Base-by-base conservation (phyloP, 2,329 filamentous ascomycete genomes). In the Curvularia lunata region DNA sequence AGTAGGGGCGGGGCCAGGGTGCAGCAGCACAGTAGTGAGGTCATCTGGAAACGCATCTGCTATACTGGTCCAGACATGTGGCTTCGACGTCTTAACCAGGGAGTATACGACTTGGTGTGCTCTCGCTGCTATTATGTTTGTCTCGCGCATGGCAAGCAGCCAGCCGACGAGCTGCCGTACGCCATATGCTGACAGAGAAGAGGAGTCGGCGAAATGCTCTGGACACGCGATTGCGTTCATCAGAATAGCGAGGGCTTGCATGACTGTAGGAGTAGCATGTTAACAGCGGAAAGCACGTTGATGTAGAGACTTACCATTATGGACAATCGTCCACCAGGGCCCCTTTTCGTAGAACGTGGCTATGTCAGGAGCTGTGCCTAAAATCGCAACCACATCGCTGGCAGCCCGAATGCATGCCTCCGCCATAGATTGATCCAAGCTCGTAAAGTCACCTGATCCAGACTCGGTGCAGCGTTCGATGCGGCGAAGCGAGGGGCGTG, bases 271-370 rank as follows among this genome's bases (percentile, higher is more conserved):
- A 7, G 13, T 19, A 2, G n/a, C 10, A 25, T n/a, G 9, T 52
- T 13, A 49, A 38, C 5, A 28, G 5, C 16, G 40, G 13, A 18
- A 16, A 12, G 3, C 10, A 2, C 16, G 12, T 13, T 9, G 3
- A 8, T 4, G 18, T 10, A 5, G 3, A 4, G 9, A 54, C 58
- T 6, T 49, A 63, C 61, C 59, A 12, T 65, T 64, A 21, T 67
- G 65, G n/a, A 77, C 56, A 3, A 76, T 61, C 28, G 63, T 72
- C 75, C 75, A 78, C 77, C 77, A 79, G 9, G 77, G 77, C 8
- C 63, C 65, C 19, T 47, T 54, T 23, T 59, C 45, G 27, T 67
- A 66, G 1, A 67, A n/a, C 16, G 38, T 27, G 4, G 19, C 25
- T 1, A 50, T 51, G 49, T 71, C 55, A 1, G 66, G 49, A 25